phyloP scores from a whole-genome alignment of 2,329 filamentous ascomycete species.

The Stenocarpella maydis region DNA sequence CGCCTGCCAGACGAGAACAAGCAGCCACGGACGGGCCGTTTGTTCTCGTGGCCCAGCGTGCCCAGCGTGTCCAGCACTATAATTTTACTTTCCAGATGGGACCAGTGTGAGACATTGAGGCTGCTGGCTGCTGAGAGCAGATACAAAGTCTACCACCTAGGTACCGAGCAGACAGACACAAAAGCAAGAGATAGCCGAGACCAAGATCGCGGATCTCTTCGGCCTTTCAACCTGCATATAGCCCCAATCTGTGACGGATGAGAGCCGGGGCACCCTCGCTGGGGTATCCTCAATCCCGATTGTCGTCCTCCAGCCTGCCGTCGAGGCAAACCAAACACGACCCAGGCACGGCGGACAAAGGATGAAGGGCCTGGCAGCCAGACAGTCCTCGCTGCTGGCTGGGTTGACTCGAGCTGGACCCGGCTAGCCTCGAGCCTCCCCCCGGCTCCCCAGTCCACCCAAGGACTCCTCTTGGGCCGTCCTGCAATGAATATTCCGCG shows the following conservation, averaged over 20 bases:
- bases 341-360: slow-evolving; percentile 24
- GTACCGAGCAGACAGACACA: background rate
- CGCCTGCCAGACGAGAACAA: background rate
- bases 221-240: slow-evolving; percentile 3
- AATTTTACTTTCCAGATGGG: background rate
- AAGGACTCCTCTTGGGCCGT: slow-evolving; percentile 15
- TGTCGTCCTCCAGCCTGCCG: slow-evolving; percentile 8
- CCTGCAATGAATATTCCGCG: background rate
- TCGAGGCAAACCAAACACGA: slow-evolving; percentile 20
- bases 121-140: slow-evolving; percentile 5
- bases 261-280: slow-evolving; percentile 5
- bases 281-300: slow-evolving; percentile 24
- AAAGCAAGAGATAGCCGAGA: slow-evolving; percentile 13
- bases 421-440: slow-evolving; percentile 11
- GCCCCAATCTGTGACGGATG: slow-evolving; percentile 23
- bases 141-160: background rate
- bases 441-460: background rate
- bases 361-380: background rate
- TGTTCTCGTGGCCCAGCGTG: too few species aligned
- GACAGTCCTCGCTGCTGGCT: background rate
- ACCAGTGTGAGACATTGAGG: slow-evolving; percentile 2
- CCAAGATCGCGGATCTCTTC: background rate
- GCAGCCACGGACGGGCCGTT: background rate
- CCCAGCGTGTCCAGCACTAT: too few species aligned
- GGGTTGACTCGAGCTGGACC: slow-evolving; percentile 12